Conservation (phyloP, 176 grass and related monocot species). For the Eragrostis nindensis region DNA sequence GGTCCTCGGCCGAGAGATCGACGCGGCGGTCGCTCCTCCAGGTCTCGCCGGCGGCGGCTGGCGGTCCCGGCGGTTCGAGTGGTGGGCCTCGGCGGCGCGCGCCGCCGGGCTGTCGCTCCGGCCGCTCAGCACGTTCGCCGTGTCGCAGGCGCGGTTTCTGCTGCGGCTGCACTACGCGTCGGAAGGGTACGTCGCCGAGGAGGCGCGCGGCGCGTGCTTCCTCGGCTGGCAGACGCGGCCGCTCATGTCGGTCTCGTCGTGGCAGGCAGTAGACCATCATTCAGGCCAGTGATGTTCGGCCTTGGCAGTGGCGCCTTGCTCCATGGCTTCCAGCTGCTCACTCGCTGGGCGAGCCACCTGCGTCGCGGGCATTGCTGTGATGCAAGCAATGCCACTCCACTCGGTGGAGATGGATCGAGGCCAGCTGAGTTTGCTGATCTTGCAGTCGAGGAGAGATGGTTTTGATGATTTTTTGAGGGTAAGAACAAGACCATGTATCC, state of each 20-base stretch:
- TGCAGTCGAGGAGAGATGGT: not conserved
- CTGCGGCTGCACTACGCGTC: conserved; percentile 93
- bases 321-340: conserved; percentile 4
- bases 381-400: not conserved
- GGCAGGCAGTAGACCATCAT: conserved; percentile 39
- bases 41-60: not conserved
- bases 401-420: not conserved
- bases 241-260: conserved; percentile 96
- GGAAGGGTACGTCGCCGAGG: conserved; percentile 75
- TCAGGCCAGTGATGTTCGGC: not conserved
- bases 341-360: not conserved
- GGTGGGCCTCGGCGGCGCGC: conserved; percentile 54
- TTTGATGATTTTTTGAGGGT: not conserved
- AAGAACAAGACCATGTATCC: not conserved
- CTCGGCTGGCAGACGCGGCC: conserved; percentile 77
- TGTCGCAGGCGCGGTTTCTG: conserved; percentile 77
- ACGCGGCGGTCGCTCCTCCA: conserved; percentile 42
- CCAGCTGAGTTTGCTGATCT: conserved; percentile 7
- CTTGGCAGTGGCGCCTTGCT: not conserved
- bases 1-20: conserved; percentile 71
- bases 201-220: conserved; percentile 62
- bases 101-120: conserved; percentile 57
- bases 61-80: conserved; percentile 43
- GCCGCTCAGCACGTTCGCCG: conserved; percentile 67
- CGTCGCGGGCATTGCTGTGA: conserved; percentile 44